Evolutionary conservation across 2,329 filamentous ascomycete genomes (phyloP), one percentile per base, ranked within the genome.

Genomic region (Zymoseptoria passerinii): DNA sequence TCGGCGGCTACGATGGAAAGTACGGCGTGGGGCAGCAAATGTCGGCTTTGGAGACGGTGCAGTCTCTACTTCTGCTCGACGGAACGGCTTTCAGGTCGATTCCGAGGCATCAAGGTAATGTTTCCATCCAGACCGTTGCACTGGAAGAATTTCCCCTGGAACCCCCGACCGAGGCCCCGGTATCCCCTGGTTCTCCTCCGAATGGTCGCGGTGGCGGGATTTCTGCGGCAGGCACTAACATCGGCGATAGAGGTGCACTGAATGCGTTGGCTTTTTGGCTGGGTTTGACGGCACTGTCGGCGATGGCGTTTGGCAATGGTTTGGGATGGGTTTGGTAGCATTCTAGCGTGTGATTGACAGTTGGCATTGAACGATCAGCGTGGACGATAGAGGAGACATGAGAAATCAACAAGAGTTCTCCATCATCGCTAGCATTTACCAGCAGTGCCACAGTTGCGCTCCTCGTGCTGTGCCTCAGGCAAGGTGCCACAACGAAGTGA

Each of bases 1-100:
- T 70, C 5, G 74, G 71, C 9, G 67, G 65, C 49, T 78, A 68
- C 62, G 76, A 79, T 58, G 75, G 75, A 35, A 70, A 60, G 3
- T 67, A 65, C 51, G 76, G 77, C 27, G 69, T 76, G 6, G 76
- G 77, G 6, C 74, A 79, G 61, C 73, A 78, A 64, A 65, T 79
- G 40, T 71, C 70, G 4, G 77, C 76, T 9, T 60, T 79, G 52
- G 76, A 78, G 62, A 73, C 76, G 23, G 73, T 76, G 4, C 76
- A 78, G 60, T 69, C 73, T 6, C 69, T 79, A 29, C 66, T 79
- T 16, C 56, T 69, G 18, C 57, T 68, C 9, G 56, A 56, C 6
- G 54, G 35, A 9, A 55, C 48, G 29, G 53, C 56, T 6, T 28
- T 48, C 18, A 50, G 55, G 5, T 58, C 53, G 18, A 53, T 58